Evolutionary conservation across 2,329 filamentous ascomycete species (phyloP), one percentile per base, ranked within the genome.

Genomic region (Mycosphaerella sp.): DNA sequence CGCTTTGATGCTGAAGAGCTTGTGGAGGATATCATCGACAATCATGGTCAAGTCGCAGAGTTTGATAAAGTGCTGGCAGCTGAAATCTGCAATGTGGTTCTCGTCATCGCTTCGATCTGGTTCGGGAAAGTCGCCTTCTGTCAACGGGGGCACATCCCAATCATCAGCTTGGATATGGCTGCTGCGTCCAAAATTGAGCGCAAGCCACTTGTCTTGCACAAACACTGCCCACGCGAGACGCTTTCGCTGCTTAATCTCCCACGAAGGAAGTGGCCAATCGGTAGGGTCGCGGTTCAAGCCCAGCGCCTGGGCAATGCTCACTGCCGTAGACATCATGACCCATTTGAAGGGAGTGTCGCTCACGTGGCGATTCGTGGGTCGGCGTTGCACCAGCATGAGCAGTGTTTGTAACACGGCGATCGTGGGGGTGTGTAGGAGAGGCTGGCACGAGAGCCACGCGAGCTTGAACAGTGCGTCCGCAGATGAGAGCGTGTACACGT

Each of bases 151-250:
- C 2, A 82, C 73, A 18, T 75, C 75, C 80, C 81, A 84, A 58
- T 81, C 78, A 6, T 70, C 71, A 2, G 71, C 66, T 4, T 70
- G 70, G 18, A 82, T 77, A 45, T 81, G 75, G 18, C 75, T 77
- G 9, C 79, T 79, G 21, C 79, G 71, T 6, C 80, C 80, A 56
- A 80, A 76, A 25, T 79, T 75, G 34, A 81, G 70, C 2, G 77
- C 74, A 2, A 77, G 75, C 80, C 78, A 83, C 59, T 79, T 81
- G 56, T 85, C 82, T 61, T 85, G 81, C 73, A 83, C 80, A 55
- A 77, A 85, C 0, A 84, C 65, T 1, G 77, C 81, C 82, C 82
- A 86, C 0, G 79, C 80, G 0, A 85, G 67, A 12, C 82, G 70
- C 59, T 79, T 79, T 12, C 82, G 71, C 14, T 85, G 68, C 0